Evolutionary conservation across 345 rosid species (phyloP).

Genomic region (Turritis glabra): DNA sequence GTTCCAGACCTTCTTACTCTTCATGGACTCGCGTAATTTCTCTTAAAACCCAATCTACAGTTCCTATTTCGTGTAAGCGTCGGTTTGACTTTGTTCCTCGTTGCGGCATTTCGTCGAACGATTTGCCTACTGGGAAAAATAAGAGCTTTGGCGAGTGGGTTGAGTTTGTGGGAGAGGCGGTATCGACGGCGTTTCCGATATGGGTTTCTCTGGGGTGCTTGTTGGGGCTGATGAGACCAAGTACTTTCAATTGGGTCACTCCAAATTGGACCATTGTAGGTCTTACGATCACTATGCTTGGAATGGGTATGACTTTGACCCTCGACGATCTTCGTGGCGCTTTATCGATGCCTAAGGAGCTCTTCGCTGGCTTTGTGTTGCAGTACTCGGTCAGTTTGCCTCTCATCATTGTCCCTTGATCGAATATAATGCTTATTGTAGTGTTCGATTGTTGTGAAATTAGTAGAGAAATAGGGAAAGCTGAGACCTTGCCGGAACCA

Average conservation of each 20-base stretch:
- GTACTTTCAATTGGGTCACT: slow-evolving; percentile 69
- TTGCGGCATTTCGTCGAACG: slow-evolving; percentile 63
- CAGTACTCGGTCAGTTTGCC: slow-evolving; percentile 74
- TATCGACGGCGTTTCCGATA: slow-evolving; percentile 80
- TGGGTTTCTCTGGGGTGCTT: slow-evolving; percentile 89
- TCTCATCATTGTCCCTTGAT: neutral
- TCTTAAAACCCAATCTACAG: neutral
- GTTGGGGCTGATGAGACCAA: slow-evolving; percentile 66
- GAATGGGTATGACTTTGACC: slow-evolving; percentile 95
- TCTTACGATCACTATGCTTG: slow-evolving; percentile 83
- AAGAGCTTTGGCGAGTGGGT: slow-evolving; percentile 62
- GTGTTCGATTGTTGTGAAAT: neutral
- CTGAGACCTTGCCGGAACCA: neutral
- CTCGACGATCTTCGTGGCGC: slow-evolving; percentile 82
- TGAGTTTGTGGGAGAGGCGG: slow-evolving; percentile 59
- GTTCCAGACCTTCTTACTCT: neutral
- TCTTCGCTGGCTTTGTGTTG: slow-evolving; percentile 68
- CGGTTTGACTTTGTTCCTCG: slow-evolving; percentile 32
- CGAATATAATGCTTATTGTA: neutral
- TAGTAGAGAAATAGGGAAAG: neutral
- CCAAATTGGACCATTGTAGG: slow-evolving; percentile 67
- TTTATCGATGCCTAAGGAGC: slow-evolving; percentile 80
- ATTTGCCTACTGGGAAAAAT: slow-evolving; percentile 26
- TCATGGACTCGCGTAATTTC: neutral
- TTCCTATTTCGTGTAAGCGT: slow-evolving; percentile 8